Conservation (phyloP, 2,329 filamentous ascomycete species). For the Mycocentrospora acerina region DNA sequence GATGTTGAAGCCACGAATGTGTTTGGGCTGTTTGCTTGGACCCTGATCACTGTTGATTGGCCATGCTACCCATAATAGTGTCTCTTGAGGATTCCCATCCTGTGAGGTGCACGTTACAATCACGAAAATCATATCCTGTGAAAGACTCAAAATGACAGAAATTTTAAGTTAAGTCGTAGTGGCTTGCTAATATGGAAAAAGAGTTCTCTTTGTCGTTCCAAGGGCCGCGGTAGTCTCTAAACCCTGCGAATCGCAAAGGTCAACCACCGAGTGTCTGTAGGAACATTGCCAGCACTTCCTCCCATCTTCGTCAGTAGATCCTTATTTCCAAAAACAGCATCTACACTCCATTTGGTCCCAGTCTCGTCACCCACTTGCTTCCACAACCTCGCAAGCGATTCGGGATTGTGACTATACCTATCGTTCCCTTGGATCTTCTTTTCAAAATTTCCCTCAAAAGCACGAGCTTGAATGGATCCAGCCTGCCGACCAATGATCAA, state of each 20-base stretch:
- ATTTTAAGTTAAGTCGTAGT: no score
- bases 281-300: slow-evolving; percentile 19
- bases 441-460: slow-evolving; percentile 17
- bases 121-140: no score
- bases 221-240: slow-evolving; percentile 2
- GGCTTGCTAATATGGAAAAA: no score
- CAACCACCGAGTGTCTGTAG: slow-evolving; percentile 27
- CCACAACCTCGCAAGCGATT: slow-evolving; percentile 43
- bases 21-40: slow-evolving; percentile 33
- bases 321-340: slow-evolving; percentile 29
- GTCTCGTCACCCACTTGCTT: slow-evolving; percentile 42
- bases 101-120: no score
- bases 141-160: no score
- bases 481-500: slow-evolving; percentile 45
- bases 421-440: slow-evolving; percentile 6
- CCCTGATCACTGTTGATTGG: slow-evolving; percentile 27
- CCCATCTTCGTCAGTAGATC: slow-evolving; percentile 20
- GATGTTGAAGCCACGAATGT: slow-evolving; percentile 35
- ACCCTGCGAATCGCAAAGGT: slow-evolving; percentile 27
- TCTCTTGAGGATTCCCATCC: no score
- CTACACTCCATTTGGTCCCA: slow-evolving; percentile 38
- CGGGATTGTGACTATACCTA: slow-evolving; percentile 42
- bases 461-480: slow-evolving; percentile 33
- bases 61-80: neutral
- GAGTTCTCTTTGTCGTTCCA: neutral